These are phyloP conservation scores for Boletus rufocinnamomeus DNA, from an alignment of 768 basidiomycete genomes.

Conservation along the genomic window DNA sequence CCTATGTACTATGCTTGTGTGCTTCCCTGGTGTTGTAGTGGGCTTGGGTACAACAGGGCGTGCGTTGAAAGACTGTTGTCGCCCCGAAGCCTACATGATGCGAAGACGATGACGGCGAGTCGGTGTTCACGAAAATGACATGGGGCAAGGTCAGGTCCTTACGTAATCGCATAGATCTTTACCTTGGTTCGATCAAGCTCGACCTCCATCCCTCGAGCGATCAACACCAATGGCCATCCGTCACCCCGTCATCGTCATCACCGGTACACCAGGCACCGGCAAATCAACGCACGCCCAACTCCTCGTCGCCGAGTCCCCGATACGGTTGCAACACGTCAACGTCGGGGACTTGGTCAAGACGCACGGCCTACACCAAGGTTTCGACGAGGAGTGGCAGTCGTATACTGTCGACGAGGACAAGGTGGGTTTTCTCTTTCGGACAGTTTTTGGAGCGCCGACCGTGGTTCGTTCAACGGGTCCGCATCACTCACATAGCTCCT, in stretches of 20 bases:
- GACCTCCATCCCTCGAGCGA: background rate
- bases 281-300: conserved; percentile 92
- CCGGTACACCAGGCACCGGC: conserved; percentile 93
- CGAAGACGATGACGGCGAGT: too few species aligned
- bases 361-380: conserved; percentile 76
- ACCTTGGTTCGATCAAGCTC: too few species aligned
- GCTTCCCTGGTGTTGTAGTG: too few species aligned
- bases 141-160: too few species aligned
- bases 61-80: too few species aligned
- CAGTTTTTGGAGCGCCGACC: too few species aligned
- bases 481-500: conserved; percentile 61
- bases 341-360: conserved; percentile 90
- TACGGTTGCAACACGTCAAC: conserved; percentile 80
- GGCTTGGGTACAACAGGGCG: too few species aligned
- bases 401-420: conserved; percentile 97
- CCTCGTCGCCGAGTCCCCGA: conserved; percentile 69
- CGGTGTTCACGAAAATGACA: too few species aligned
- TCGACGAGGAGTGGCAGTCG: conserved; percentile 93
- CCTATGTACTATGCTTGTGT: too few species aligned
- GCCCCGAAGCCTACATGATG: too few species aligned
- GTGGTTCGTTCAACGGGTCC: too few species aligned
- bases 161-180: background rate
- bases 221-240: conserved; percentile 13
- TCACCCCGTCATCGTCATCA: conserved; percentile 77
- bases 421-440: conserved; percentile 44